Base-by-base conservation (phyloP, 164 flowering plant species). In the Annona cherimola region DNA sequence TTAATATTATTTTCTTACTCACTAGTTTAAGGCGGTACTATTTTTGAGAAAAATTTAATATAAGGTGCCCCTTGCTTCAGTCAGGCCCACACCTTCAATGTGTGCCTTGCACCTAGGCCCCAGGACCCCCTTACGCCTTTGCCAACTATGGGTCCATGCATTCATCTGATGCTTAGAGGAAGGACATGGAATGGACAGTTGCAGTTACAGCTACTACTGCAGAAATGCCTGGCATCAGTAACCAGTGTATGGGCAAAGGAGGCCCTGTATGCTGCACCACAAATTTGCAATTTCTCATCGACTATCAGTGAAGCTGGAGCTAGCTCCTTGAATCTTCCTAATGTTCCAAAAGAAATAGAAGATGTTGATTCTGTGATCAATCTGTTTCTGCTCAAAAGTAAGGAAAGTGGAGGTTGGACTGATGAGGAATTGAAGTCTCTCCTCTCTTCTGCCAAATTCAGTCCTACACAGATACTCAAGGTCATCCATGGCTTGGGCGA, bases 401-500 rank as follows among this genome's bases (percentile, higher is more conserved):
- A 41, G 41, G 67, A 63, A 35, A n/a, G 5, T 40, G 67, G 41
- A 11, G 67, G 3, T 0, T 68, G 70, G 70, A 57, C 55, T 16
- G 62, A 76, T 66, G 44, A 73, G 11, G 74, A 79, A 45, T 43
- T 81, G 16, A 73, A 54, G 1, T 16, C 40, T 6, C 87, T 86
- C 67, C 71, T 80, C 81, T 75, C 82, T 76, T 45, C 74, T n/a
- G 26, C 67, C 26, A 42, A 81, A 74, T 71, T 78, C 71, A 79
- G 75, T 69, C 73, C 74, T n/a, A 45, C 16, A 5, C 74, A 69
- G 55, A 65, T 81, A 50, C 61, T 69, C 74, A 69, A 79, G 46
- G 66, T 86, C 79, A 73, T 85, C 43, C 85, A 75, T 57, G 70
- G 73, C 11, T 70, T 84, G 50, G 74, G 74, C 20, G 69, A 85